Evolutionary conservation across 2,329 filamentous ascomycete species (phyloP), one percentile per base, ranked within the genome.

Genomic region (Trichoderma breve): DNA sequence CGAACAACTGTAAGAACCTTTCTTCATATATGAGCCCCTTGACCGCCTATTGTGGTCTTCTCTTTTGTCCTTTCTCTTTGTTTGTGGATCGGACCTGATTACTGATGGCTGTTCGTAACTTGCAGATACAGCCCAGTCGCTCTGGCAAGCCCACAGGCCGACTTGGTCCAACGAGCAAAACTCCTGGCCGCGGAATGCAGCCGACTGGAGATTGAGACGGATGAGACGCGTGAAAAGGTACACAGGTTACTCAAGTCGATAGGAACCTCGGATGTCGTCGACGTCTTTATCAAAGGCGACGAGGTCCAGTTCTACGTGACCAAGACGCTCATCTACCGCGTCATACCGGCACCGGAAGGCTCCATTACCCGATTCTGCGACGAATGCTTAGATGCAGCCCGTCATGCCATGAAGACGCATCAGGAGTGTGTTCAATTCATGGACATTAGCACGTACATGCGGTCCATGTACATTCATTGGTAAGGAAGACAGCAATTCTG

Each of bases 381-480:
- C 4, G 83, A 87, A 66, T 88, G 87, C 64, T 80, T 89, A 36
- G 81, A 84, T 15, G 81, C 83, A 32, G 86, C 87, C 6, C 81
- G 87, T n/a, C 78, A 82, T 72, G 85, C 86, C 1, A 84, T 87
- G 76, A 78, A 78, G 51, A 79, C 80, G 21, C 86, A 88, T 72
- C 78, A 83, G 21, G 79, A 82, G 34, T 85, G 83, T 75, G 84
- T 87, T 77, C 78, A 81, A 24, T 74, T 84, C 58, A 81, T 83
- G n/a, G 80, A 81, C 3, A 77, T 80, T 15, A 83, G 82, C 58
- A 74, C 80, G 30, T 81, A 83, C 58, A 78, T 85, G 64, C 83
- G 83, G 65, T 82, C 81, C 36, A 83, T 84, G 18, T 87, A 87
- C 74, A 81, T 88, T 71, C 85, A 87, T 73, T 88, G 86, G 86